Evolutionary conservation across 2,329 filamentous ascomycete species (phyloP), one percentile per base, ranked within the genome.

Genomic region (Fusarium lyarnte): DNA sequence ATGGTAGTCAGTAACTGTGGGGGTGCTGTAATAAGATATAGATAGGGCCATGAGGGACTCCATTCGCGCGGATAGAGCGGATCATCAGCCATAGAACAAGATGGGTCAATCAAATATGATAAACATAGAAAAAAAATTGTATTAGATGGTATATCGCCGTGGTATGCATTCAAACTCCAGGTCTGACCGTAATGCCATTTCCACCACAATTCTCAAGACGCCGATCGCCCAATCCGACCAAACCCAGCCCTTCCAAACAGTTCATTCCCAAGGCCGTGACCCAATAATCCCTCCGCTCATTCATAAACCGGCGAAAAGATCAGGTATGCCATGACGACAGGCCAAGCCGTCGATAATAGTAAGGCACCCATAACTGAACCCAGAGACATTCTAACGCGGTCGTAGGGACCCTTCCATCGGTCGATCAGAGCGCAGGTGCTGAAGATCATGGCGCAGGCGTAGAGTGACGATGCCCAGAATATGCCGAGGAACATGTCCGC

Each of bases 381-480:
- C 1, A 63, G 43, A 0, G 77, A 76, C 6, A 78, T 78, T 4
- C 75, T 75, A 39, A 78, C 75, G 54, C 81, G 81, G 51, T 83
- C 81, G 62, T 78, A 71, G 16, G 79, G 79, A 0, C 83, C 82
- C 68, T 81, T 79, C 83, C 83, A 85, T n/a, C 83, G 81, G 69
- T 82, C 80, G 70, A 84, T 70, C 61, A 85, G 79, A n/a, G 76
- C 76, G 75, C 82, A 81, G 35, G 83, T 83, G 66, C 79, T 82
- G 73, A 80, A 84, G 74, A 85, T 82, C 78, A 84, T 83, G 77
- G 79, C 82, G 66, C 81, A 79, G 55, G 59, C 77, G 76, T 85
- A 84, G 41, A 83, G 65, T 8, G 78, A 77, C 31, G 74, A 57
- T 11, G 62, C 77, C 82, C 83, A 85, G 67, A 80, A 72, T 52